Evolutionary conservation across 2,329 filamentous ascomycete species (phyloP), one percentile per base, ranked within the genome.

Genomic region (Penicillium brasilianum): DNA sequence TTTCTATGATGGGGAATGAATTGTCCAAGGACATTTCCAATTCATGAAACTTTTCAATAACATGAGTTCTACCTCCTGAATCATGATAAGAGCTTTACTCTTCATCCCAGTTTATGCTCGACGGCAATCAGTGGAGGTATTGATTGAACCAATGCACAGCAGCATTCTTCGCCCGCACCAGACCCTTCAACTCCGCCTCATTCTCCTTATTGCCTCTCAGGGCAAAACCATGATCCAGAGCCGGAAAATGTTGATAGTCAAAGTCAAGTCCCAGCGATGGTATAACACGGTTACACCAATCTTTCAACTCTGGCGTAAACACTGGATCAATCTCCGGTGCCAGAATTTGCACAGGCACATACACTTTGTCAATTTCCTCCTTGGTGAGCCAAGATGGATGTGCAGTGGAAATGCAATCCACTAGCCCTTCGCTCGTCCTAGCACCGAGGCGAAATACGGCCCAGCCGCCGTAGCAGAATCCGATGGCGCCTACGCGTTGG

Each of bases 381-480:
- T 80, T 75, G 0, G 73, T 78, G 22, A 84, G 58, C 43, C 78
- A 63, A 0, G 75, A 78, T 10, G 81, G 83, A 66, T 85, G 83
- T 0, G 72, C 83, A 3, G 73, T 72, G 1, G 76, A 73, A 39
- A 84, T 74, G 64, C 74, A 79, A 59, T 85, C 82, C 5, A 85
- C 77, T 2, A 85, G 70, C 2, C 69, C 68, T 13, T 74, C 59
- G n/a, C 75, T 61, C 13, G 71, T 73, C 59, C 79, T 78, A 1
- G 78, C 74, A 0, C 76, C 83, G 0, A 85, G 77, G 1, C 79
- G 78, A 58, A 84, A 80, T 3, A 74, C 74, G 0, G 80, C 83
- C 84, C 83, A 85, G 6, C 81, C 82, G 14, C 83, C 83, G 56
- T 78, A 85, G 71, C 83, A 85, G 65, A 76, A 85, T 1, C 83